These are phyloP conservation scores for Lasiosphaeriaceae sp. DNA, from an alignment of 495 filamentous ascomycete species.

Conservation along the genomic window DNA sequence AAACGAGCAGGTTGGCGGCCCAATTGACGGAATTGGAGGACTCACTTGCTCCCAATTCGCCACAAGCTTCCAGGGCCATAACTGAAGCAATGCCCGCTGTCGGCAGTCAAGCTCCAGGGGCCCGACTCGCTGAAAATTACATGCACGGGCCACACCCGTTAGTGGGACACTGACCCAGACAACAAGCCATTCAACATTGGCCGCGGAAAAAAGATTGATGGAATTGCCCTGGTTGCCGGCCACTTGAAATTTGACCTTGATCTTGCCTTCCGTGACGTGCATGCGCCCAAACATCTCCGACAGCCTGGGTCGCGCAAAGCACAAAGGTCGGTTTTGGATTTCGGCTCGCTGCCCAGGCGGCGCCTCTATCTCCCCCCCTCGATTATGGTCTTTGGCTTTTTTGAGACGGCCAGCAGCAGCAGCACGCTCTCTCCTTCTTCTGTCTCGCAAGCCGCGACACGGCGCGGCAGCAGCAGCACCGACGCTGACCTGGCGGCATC, in stretches of 20 bases:
- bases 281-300: constrained; percentile 1
- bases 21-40: neutral
- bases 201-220: neutral
- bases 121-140: neutral
- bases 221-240: neutral
- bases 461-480: neutral
- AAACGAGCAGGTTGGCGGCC: too few species aligned
- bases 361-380: constrained; percentile 13
- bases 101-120: too few species aligned
- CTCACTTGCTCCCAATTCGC: too few species aligned
- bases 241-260: neutral
- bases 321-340: neutral
- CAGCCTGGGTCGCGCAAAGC: constrained; percentile 2
- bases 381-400: constrained; percentile 28
- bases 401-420: constrained; percentile 21
- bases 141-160: constrained; percentile 16
- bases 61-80: too few species aligned
- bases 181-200: neutral
- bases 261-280: constrained; percentile 9
- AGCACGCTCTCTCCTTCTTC: constrained; percentile 11
- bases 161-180: neutral
- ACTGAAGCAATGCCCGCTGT: too few species aligned
- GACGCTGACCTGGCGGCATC: constrained; percentile 11
- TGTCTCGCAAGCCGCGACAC: neutral
- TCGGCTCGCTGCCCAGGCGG: constrained; percentile 22